Evolutionary conservation across 352 stramenopile genomes (phyloP).

Genomic region (Phytopythium litorale): DNA sequence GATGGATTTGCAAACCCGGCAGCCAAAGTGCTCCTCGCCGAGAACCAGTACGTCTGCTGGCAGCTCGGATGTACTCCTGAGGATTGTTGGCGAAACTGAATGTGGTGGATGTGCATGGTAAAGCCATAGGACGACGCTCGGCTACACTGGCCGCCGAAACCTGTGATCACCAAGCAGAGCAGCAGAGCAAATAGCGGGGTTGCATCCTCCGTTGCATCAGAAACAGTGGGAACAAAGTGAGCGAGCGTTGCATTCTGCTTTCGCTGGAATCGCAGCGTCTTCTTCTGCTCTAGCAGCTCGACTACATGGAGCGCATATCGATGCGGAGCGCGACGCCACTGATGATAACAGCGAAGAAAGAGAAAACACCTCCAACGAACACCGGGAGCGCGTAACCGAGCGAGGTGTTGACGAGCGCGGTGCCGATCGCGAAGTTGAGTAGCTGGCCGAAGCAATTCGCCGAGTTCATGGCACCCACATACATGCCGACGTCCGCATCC

Average conservation of each 20-base stretch:
- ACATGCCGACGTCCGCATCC: conserved; percentile 56
- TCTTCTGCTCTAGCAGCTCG: neutral
- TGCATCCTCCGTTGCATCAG: neutral
- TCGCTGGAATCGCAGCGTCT: no score
- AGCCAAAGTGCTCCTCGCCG: conserved; percentile 53
- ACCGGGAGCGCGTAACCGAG: conserved; percentile 61
- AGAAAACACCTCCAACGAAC: conserved; percentile 62
- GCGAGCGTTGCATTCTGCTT: no score
- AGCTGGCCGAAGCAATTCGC: conserved; percentile 69
- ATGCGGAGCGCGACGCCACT: conserved; percentile 57
- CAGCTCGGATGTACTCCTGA: neutral
- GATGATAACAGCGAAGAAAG: conserved; percentile 56
- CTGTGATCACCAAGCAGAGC: conserved; percentile 9
- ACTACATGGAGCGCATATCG: conserved; percentile 78
- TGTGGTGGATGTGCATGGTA: neutral
- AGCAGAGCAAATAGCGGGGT: neutral
- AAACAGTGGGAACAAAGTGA: neutral
- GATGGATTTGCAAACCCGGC: conserved; percentile 48
- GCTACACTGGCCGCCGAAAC: conserved; percentile 45
- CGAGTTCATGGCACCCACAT: conserved; percentile 70
- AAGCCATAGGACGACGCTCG: conserved; percentile 34
- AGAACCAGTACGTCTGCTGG: conserved; percentile 63
- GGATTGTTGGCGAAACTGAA: neutral
- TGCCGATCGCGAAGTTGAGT: conserved; percentile 62
- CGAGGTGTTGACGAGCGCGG: conserved; percentile 55